Evolutionary conservation across 257 asterid species (phyloP).

Genomic region (Scutellaria baicalensis): DNA sequence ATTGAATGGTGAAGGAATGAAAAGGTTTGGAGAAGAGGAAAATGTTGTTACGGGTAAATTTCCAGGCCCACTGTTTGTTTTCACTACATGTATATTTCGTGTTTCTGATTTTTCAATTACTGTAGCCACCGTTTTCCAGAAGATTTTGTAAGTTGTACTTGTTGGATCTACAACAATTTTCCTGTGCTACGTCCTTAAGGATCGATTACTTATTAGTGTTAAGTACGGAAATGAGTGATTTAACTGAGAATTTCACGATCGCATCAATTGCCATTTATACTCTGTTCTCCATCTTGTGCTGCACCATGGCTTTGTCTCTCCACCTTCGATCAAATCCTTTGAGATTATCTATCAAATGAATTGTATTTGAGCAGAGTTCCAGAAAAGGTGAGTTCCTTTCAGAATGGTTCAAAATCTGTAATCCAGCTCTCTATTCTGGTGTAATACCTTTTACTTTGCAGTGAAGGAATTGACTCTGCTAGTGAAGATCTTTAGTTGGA

Average conservation of each 20-base stretch:
- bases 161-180: neutral
- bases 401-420: neutral
- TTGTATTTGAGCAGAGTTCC: neutral
- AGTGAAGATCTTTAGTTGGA: neutral
- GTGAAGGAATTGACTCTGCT: neutral
- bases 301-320: neutral
- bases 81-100: neutral
- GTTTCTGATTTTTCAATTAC: neutral
- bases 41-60: neutral
- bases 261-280: neutral
- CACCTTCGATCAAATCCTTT: neutral
- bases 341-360: neutral
- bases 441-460: neutral
- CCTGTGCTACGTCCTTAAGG: neutral
- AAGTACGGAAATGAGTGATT: neutral
- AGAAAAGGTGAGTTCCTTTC: neutral
- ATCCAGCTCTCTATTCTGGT: neutral
- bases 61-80: neutral
- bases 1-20: neutral
- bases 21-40: neutral
- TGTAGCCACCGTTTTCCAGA: neutral
- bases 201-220: neutral
- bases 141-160: neutral
- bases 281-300: neutral
- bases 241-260: neutral